Conservation (phyloP, 441 rosid species). For the Brassica hybrid region DNA sequence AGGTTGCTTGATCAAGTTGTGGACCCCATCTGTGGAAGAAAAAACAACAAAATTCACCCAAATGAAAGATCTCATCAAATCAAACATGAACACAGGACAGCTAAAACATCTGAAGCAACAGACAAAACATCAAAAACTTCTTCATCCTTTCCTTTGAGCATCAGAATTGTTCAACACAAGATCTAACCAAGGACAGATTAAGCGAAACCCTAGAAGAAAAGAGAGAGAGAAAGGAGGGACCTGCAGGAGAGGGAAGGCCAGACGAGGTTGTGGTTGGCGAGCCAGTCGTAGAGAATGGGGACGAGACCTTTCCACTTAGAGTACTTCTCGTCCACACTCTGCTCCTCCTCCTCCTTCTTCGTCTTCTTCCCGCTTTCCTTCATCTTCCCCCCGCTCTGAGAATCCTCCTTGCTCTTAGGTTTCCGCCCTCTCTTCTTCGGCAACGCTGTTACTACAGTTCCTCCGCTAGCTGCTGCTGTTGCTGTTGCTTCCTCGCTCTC, state of each 20-base stretch:
- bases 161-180: background rate
- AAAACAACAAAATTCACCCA: background rate
- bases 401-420: slow-evolving; percentile 82
- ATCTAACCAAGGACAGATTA: background rate
- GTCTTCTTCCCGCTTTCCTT: slow-evolving; percentile 41
- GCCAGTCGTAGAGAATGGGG: slow-evolving; percentile 98
- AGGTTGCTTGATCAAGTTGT: slow-evolving; percentile 5
- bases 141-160: background rate
- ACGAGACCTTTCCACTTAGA: slow-evolving; percentile 94
- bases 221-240: slow-evolving; percentile 36
- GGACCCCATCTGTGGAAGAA: no score
- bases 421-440: slow-evolving; percentile 90
- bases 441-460: slow-evolving; percentile 32
- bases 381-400: slow-evolving; percentile 44
- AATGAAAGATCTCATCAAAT: no score
- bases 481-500: no score
- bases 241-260: slow-evolving; percentile 99
- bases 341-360: slow-evolving; percentile 38
- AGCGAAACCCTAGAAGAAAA: slow-evolving; percentile 25
- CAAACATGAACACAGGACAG: background rate
- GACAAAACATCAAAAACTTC: background rate
- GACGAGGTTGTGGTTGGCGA: slow-evolving; percentile 93
- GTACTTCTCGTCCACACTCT: slow-evolving; percentile 81
- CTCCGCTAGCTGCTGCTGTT: slow-evolving; percentile 36
- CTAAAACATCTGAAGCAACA: slow-evolving; percentile 17